Base-by-base conservation (phyloP, 768 basidiomycete species). In the Postia placenta region DNA sequence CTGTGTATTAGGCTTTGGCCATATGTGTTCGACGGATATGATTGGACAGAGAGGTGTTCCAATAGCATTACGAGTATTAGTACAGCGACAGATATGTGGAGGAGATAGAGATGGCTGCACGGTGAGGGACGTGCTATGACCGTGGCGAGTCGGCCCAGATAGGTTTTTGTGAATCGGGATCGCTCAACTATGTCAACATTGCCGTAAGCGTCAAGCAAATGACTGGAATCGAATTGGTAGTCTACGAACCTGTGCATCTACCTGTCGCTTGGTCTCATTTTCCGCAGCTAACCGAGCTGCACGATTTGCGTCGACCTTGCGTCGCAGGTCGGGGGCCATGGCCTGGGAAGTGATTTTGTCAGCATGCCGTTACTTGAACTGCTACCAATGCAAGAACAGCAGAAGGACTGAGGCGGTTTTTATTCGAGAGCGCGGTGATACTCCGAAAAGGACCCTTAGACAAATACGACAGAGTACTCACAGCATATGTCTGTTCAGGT, bases 271-370 rank as follows among this genome's bases (percentile, higher is more conserved):
- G 20, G 58, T 63, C 23, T 61, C 64, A 38, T 62, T 55, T 48
- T 70, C 69, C 6, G 57, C 47, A 0, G 67, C 67, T 36, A 65
- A 39, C 42, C 69, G 55, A 4, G 66, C 66, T 3, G 60, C 64
- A 36, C 69, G 68, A 42, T 58, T 64, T 19, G 66, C 64, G 48
- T 71, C 69, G 5, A 69, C 69, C 45, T 68, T 66, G 35, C 59
- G 56, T 19, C 60, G 62, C 19, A 71, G 48, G 42, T 71, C 69
- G 5, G 69, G 69, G 2, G 69, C 56, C 63, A 71, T 65, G 15
- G 63, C 58, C 68, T 69, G 43, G 14, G 5, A 2, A 4, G 15
- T 19, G 40, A 27, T 11, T 19, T 17, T n/a, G n/a, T n/a, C n/a
- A n/a, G n/a, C n/a, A n/a, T n/a, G n/a, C n/a, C n/a, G n/a, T n/a